These are phyloP conservation scores for Penicillium chermesinum DNA, from an alignment of 495 filamentous ascomycete species.

Conservation along the genomic window DNA sequence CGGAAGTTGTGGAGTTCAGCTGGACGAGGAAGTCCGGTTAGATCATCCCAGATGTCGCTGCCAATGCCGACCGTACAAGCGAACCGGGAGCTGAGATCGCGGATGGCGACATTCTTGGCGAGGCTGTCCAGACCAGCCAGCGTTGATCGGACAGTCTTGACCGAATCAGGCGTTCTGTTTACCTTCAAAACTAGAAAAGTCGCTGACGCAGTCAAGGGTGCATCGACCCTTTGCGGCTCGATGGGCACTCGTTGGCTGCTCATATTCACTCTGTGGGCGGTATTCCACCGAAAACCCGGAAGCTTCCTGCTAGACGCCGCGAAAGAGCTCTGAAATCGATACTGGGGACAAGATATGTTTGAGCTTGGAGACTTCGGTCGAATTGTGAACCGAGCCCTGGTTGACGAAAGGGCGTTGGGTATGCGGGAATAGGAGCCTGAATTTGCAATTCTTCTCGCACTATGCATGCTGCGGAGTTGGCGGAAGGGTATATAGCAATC, in stretches of 20 bases:
- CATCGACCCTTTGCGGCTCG: constrained; percentile 42
- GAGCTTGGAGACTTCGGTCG: no score
- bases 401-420: no score
- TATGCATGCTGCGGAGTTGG: no score
- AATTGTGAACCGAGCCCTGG: no score
- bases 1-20: constrained; percentile 50
- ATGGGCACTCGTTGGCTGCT: constrained; percentile 29
- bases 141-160: constrained; percentile 38
- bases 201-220: constrained; percentile 45
- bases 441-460: no score
- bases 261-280: constrained; percentile 17
- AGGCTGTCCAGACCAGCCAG: constrained; percentile 41
- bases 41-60: constrained; percentile 41
- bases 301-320: no score
- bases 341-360: no score
- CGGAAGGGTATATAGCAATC: no score
- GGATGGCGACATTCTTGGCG: constrained; percentile 51
- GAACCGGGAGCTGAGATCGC: constrained; percentile 45
- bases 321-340: no score
- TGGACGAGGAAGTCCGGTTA: constrained; percentile 43
- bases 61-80: constrained; percentile 53
- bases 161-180: constrained; percentile 29
- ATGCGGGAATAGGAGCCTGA: no score
- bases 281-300: no score
- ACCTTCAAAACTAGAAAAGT: constrained; percentile 49